phyloP scores from a whole-genome alignment of 345 rosid genomes.

The Microcos paniculata region DNA sequence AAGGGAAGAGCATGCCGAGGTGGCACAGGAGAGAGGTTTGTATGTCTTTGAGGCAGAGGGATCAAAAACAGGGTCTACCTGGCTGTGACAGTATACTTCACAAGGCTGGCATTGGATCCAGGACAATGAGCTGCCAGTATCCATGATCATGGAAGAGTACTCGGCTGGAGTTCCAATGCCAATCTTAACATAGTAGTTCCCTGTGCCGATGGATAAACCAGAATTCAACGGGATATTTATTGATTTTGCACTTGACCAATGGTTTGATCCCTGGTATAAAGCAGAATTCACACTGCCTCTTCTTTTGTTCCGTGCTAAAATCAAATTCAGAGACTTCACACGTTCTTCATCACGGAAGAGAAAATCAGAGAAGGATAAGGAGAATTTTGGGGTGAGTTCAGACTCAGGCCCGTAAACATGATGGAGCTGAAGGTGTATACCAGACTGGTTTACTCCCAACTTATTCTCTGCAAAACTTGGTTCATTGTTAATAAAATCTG shows the following conservation, averaged over 20 bases:
- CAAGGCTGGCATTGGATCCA: conserved; percentile 63
- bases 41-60: conserved; percentile 41
- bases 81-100: conserved; percentile 28
- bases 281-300: background rate
- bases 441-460: background rate
- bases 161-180: conserved; percentile 47
- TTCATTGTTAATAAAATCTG: too few species aligned
- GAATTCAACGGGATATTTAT: too few species aligned
- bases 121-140: conserved; percentile 53
- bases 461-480: too few species aligned
- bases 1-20: conserved; percentile 31
- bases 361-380: background rate
- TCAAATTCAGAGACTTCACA: background rate
- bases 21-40: background rate
- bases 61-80: conserved; percentile 42
- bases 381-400: background rate
- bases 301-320: background rate
- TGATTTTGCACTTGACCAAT: background rate
- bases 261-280: background rate
- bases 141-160: conserved; percentile 44
- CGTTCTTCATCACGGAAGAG: conserved; percentile 1
- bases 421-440: background rate
- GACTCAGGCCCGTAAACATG: background rate
- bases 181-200: conserved; percentile 39
- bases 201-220: conserved; percentile 31